Base-by-base conservation (phyloP, 495 filamentous ascomycete genomes). In the Neurospora discreta region DNA sequence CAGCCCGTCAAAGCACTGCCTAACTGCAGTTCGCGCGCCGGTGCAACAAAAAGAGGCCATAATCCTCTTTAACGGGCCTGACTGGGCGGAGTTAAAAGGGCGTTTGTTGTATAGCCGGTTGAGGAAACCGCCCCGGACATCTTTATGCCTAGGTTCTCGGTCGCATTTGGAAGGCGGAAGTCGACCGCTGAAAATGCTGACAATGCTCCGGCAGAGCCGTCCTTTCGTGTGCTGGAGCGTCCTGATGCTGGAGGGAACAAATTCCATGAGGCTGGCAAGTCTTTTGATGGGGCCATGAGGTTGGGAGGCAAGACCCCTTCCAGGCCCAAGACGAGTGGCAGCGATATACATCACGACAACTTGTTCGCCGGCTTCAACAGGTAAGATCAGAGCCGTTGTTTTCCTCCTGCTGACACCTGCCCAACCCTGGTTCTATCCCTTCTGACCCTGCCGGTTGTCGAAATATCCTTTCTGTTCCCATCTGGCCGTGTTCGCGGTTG, bases 281-380 rank as follows among this genome's bases (percentile, higher is more conserved):
- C 81, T 1, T 84, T 85, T 42, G 84, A 86, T 72, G 78, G 81
- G 52, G 80, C 80, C 42, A 78, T 72, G 26, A 80, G 77, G 58
- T 70, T 82, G 43, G 73, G 79, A 10, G 73, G 71, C 60, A 78
- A 73, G 70, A 77, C 77, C 75, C 58, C 69, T 77, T 16, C 75
- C 73, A 42, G 46, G 40, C 76, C 69, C n/a, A 78, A 71, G 43
- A 72, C 77, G 39, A 78, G 69, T 39, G 70, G 72, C 33, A 74
- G 78, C 15, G 81, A 83, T 36, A 77, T 79, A 72, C 81, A 70
- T 73, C 85, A 82, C 65, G 87, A 84, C 81, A 90, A 84, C 82
- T 89, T 84, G 70, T 87, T 88, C 74, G 84, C 84, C 33, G 83
- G 82, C 70, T 77, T 88, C 70, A 83, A 86, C 77, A 83, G 86